Evolutionary conservation across 495 filamentous ascomycete species (phyloP).

Genomic region (Xylaria cubensis): DNA sequence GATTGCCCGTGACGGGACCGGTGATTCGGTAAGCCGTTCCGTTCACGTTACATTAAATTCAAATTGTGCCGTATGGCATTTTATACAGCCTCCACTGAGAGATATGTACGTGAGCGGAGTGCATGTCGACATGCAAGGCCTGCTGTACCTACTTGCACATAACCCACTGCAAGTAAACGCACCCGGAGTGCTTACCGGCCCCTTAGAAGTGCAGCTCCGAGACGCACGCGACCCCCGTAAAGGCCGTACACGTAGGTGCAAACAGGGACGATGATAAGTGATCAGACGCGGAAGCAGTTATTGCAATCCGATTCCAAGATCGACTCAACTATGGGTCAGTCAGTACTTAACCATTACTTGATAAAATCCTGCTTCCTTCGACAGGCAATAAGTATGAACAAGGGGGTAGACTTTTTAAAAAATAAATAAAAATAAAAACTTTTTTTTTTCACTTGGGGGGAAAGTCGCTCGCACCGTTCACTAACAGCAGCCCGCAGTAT

Average conservation of each 20-base stretch:
- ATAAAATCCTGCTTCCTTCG: background rate
- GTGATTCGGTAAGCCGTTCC: background rate
- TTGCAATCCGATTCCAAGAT: constrained; percentile 8
- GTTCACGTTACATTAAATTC: background rate
- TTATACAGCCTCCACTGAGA: background rate
- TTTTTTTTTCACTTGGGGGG: background rate
- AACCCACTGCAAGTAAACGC: background rate
- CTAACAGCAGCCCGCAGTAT: background rate
- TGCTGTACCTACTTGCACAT: background rate
- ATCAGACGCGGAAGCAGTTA: background rate
- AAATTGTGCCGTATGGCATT: background rate
- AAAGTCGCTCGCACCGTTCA: background rate
- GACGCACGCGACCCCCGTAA: constrained; percentile 13
- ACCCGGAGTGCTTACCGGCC: constrained; percentile 15
- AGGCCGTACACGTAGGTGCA: constrained; percentile 13
- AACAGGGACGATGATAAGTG: constrained; percentile 3
- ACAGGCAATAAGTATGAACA: background rate
- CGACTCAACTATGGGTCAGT: background rate
- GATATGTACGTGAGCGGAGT: background rate
- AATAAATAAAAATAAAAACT: background rate
- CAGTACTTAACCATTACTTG: background rate
- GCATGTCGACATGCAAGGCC: background rate
- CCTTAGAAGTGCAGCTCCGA: constrained; percentile 20
- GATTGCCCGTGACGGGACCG: background rate
- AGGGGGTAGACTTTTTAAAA: background rate